phyloP scores from a whole-genome alignment of 2,329 filamentous ascomycete genomes.

The Penicillium sp. region DNA sequence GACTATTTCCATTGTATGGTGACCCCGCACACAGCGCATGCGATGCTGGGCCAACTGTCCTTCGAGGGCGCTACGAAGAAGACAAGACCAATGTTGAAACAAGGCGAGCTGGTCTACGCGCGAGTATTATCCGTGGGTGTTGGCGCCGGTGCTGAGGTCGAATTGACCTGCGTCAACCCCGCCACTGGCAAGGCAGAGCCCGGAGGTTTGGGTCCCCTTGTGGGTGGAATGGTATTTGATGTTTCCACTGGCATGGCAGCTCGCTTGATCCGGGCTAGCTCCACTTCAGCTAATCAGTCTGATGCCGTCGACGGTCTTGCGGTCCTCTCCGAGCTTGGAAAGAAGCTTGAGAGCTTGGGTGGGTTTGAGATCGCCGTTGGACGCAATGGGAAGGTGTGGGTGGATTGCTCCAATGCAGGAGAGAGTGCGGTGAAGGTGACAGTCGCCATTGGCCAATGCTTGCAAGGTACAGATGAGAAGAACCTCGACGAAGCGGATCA shows the following conservation, averaged over 20 bases:
- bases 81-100: slow-evolving; percentile 72
- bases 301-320: slow-evolving; percentile 62
- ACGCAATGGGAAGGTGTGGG: slow-evolving; percentile 89
- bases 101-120: slow-evolving; percentile 83
- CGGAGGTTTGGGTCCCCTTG: slow-evolving; percentile 80
- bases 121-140: slow-evolving; percentile 75
- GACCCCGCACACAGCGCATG: slow-evolving; percentile 60
- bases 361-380: slow-evolving; percentile 93
- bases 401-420: slow-evolving; percentile 68
- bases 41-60: slow-evolving; percentile 78
- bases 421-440: slow-evolving; percentile 60
- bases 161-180: slow-evolving; percentile 84
- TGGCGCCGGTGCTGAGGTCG: slow-evolving; percentile 80
- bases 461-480: slow-evolving; percentile 73
- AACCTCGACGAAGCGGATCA: slow-evolving; percentile 43
- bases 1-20: slow-evolving; percentile 81
- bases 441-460: slow-evolving; percentile 72
- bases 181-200: slow-evolving; percentile 83
- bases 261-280: slow-evolving; percentile 57
- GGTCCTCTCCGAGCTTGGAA: slow-evolving; percentile 76
- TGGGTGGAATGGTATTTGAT: slow-evolving; percentile 80
- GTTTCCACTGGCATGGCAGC: slow-evolving; percentile 80
- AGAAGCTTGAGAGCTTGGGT: slow-evolving; percentile 58
- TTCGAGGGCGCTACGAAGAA: slow-evolving; percentile 94
- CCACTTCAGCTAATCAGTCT: slow-evolving; percentile 30